These are phyloP conservation scores for Spathaspora hagerdaliae DNA, from an alignment of 805 yeast genomes.

Conservation along the genomic window DNA sequence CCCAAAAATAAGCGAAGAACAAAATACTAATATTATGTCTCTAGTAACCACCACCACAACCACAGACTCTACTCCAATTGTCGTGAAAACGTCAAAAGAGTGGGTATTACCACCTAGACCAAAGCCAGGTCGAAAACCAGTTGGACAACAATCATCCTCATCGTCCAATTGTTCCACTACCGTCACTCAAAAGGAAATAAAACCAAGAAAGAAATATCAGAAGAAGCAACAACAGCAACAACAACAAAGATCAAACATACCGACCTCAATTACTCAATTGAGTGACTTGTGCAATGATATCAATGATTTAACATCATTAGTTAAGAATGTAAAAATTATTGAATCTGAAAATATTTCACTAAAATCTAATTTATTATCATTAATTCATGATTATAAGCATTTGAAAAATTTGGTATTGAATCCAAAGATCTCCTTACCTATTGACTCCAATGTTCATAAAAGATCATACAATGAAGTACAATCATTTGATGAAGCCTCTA, in stretches of 20 bases:
- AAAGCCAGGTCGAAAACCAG: slow-evolving; percentile 57
- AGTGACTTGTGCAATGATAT: slow-evolving; percentile 1
- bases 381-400: slow-evolving; percentile 39
- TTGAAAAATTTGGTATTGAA: slow-evolving; percentile 16
- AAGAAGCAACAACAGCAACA: background rate
- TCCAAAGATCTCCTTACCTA: background rate
- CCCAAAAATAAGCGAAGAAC: background rate
- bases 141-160: background rate
- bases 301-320: background rate
- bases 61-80: background rate
- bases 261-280: background rate
- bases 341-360: slow-evolving; percentile 32
- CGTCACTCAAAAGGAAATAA: background rate
- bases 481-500: background rate
- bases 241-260: background rate
- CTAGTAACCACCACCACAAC: background rate
- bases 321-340: slow-evolving; percentile 10
- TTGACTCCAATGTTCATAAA: slow-evolving; percentile 6
- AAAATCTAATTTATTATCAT: slow-evolving; percentile 29
- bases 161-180: background rate
- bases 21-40: background rate
- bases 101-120: slow-evolving; percentile 63
- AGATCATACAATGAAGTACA: slow-evolving; percentile 9
- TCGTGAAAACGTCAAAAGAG: slow-evolving; percentile 49
- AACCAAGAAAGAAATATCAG: slow-evolving; percentile 2